These are phyloP conservation scores for Medakamo hakoo DNA, from an alignment of 139 green algal species.

Conservation along the genomic window DNA sequence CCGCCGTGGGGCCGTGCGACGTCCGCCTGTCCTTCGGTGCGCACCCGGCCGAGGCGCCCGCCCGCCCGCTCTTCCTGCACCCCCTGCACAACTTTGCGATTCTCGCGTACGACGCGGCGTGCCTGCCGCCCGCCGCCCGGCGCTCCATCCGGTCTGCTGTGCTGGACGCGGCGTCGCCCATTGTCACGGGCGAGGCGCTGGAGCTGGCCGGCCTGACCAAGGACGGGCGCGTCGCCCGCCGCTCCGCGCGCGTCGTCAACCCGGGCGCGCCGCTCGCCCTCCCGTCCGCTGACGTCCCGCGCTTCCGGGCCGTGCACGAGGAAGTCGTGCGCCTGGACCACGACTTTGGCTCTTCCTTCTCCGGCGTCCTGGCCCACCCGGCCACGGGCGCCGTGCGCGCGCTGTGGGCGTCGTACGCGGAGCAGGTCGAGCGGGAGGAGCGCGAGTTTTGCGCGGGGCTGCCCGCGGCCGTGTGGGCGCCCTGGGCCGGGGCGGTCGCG, in stretches of 20 bases:
- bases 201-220: conserved; percentile 52
- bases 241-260: conserved; percentile 53
- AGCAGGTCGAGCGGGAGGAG: conserved; percentile 60
- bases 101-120: conserved; percentile 41
- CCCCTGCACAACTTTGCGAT: conserved; percentile 75
- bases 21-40: conserved; percentile 71
- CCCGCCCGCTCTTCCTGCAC: conserved; percentile 57
- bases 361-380: conserved; percentile 64
- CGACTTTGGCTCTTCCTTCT: conserved; percentile 68
- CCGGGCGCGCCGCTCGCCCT: conserved; percentile 38
- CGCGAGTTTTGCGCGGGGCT: conserved; percentile 41
- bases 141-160: conserved; percentile 18
- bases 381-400: conserved; percentile 38
- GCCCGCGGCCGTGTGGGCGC: conserved; percentile 31
- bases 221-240: conserved; percentile 49
- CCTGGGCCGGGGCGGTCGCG: conserved; percentile 41
- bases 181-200: conserved; percentile 38
- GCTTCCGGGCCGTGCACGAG: conserved; percentile 66
- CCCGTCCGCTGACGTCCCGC: conserved; percentile 42
- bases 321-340: conserved; percentile 81
- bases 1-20: conserved; percentile 53
- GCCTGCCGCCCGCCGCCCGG: conserved; percentile 35
- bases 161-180: conserved; percentile 7
- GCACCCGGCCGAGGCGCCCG: conserved; percentile 59
- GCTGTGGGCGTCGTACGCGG: conserved; percentile 63